Percentiles rank a stretch among this genome's conserved stretches.
Conservation (phyloP, 208 protist species). For the Trypanosoma caninum region DNA sequence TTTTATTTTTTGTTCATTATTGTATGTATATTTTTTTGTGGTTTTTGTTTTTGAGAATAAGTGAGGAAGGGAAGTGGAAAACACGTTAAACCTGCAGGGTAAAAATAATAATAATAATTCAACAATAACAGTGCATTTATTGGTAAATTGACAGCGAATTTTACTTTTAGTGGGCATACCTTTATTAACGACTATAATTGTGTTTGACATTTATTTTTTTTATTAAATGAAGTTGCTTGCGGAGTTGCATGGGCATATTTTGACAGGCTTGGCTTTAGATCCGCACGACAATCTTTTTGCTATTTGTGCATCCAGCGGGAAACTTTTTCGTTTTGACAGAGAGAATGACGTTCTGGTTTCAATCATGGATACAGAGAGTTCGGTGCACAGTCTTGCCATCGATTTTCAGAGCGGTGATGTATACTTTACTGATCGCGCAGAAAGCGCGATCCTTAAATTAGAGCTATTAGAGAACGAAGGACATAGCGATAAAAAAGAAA, state of each 20-base stretch:
- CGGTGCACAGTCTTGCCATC: constrained; percentile 20
- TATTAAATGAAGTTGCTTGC: constrained; percentile 44
- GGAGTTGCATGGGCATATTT: constrained; percentile 30
- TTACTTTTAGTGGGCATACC: too few relatives aligned
- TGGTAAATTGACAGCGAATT: too few relatives aligned
- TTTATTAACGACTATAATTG: too few relatives aligned
- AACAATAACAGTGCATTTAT: background rate
- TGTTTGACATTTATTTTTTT: constrained; percentile 21
- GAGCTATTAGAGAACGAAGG: background rate
- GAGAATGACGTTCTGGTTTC: constrained; percentile 12
- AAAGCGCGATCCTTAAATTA: constrained; percentile 29
- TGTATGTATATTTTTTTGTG: too few relatives aligned
- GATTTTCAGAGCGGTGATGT: constrained; percentile 29
- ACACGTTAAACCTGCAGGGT: background rate
- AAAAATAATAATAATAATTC: too few relatives aligned
- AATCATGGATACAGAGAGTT: constrained; percentile 30
- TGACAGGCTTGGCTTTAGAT: constrained; percentile 36
- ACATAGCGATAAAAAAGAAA: background rate
- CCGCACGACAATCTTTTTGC: constrained; percentile 33
- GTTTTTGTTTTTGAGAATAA: too few relatives aligned
- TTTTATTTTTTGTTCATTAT: too few relatives aligned
- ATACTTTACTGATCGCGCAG: constrained; percentile 29
- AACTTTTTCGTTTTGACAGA: constrained; percentile 35
- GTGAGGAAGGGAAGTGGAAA: background rate
- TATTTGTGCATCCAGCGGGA: constrained; percentile 47